phyloP scores from a whole-genome alignment of 768 basidiomycete species.

The Leccinum obscurum region DNA sequence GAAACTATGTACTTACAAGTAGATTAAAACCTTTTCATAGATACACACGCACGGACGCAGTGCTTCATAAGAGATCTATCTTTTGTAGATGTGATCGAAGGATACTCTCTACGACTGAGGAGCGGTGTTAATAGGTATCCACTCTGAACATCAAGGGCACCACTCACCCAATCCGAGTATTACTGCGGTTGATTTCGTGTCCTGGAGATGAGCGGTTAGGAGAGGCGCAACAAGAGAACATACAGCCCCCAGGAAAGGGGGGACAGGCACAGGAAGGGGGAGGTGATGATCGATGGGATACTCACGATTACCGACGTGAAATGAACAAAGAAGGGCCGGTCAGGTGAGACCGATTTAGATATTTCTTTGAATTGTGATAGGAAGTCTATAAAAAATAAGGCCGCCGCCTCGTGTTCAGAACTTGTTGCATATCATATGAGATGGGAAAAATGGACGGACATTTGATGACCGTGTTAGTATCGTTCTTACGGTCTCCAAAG shows the following conservation, averaged over 20 bases:
- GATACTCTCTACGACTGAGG: slow-evolving; percentile 68
- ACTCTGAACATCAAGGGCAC: slow-evolving; percentile 20
- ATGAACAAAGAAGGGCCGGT: slow-evolving; percentile 69
- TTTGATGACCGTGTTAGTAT: slow-evolving; percentile 63
- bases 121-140: slow-evolving; percentile 5
- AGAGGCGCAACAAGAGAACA: background rate
- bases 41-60: background rate
- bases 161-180: slow-evolving; percentile 66
- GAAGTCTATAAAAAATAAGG: slow-evolving; percentile 52
- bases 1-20: background rate
- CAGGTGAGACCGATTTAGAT: slow-evolving; percentile 58
- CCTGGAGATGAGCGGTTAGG: slow-evolving; percentile 43
- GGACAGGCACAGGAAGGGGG: slow-evolving; percentile 8
- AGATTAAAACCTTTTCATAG: slow-evolving; percentile 3
- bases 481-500: slow-evolving; percentile 73
- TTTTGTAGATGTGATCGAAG: slow-evolving; percentile 67
- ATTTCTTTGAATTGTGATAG: slow-evolving; percentile 81
- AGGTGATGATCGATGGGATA: slow-evolving; percentile 14
- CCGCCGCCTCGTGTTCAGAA: slow-evolving; percentile 13
- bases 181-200: slow-evolving; percentile 70
- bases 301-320: slow-evolving; percentile 77
- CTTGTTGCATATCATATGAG: background rate
- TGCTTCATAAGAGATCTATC: slow-evolving; percentile 62
- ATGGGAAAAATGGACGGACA: slow-evolving; percentile 45
- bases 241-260: background rate